Conservation (phyloP, 75 land plant species). For the Larix kaempferi region DNA sequence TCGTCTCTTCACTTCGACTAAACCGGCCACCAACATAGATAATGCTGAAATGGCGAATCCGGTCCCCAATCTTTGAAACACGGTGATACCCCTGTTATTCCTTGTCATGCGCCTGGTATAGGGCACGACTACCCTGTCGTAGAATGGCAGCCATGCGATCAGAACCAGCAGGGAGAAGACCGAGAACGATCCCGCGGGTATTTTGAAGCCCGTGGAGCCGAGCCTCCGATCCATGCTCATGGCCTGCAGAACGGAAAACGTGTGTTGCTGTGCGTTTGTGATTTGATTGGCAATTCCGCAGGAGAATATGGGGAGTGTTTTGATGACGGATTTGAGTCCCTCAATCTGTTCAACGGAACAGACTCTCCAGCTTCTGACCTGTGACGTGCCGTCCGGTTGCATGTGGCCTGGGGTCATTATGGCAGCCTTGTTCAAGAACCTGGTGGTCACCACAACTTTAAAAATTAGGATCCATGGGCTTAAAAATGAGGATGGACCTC, state of each 20-base stretch:
- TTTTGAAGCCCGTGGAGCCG: not conserved
- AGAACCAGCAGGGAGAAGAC: conserved; percentile 9
- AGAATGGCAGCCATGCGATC: conserved; percentile 13
- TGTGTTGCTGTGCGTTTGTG: conserved; percentile 3
- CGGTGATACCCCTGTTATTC: not conserved
- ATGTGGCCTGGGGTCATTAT: conserved; percentile 3
- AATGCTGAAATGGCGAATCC: not conserved
- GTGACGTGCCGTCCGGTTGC: conserved; percentile 17
- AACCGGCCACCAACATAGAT: not conserved
- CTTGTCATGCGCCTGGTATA: not conserved
- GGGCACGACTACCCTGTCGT: conserved; percentile 13
- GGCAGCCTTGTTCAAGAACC: conserved; percentile 80
- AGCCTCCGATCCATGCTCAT: not conserved
- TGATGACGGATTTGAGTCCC: conserved; percentile 26
- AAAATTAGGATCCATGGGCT: not conserved
- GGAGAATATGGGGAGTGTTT: conserved; percentile 29
- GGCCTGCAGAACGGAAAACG: conserved; percentile 17
- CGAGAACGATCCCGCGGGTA: conserved; percentile 18
- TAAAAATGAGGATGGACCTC: not conserved
- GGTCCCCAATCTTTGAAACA: conserved; percentile 5
- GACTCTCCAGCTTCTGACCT: conserved; percentile 18
- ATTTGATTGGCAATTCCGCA: conserved; percentile 17
- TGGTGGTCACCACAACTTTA: conserved; percentile 5
- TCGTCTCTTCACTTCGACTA: not conserved
- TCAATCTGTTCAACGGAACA: conserved; percentile 30